These are phyloP conservation scores for Hypoxylon sp. DNA, from an alignment of 2,329 filamentous ascomycete species.

Conservation along the genomic window DNA sequence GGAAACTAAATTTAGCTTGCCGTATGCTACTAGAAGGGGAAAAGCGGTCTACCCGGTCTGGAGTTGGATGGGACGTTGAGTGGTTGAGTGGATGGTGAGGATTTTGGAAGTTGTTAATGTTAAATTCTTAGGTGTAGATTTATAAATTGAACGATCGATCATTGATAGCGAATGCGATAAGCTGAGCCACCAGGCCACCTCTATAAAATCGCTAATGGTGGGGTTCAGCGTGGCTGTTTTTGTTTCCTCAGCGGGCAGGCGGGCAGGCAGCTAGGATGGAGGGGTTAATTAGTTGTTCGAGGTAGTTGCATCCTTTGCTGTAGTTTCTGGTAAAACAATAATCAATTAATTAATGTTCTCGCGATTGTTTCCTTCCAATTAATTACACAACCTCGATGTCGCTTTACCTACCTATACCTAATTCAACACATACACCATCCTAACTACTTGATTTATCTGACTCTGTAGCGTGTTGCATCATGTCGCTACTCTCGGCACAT, in stretches of 20 bases:
- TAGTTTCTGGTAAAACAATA: too few relatives aligned
- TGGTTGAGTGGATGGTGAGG: conserved; percentile 9
- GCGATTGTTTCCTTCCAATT: too few relatives aligned
- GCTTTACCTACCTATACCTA: too few relatives aligned
- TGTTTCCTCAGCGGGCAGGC: background rate
- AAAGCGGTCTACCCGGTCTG: conserved; percentile 14
- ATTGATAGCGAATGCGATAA: conserved; percentile 1
- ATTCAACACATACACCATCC: too few relatives aligned
- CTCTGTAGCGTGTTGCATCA: conserved; percentile 51
- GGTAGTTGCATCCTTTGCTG: background rate
- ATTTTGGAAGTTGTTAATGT: background rate
- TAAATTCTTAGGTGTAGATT: too few relatives aligned
- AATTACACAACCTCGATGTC: too few relatives aligned
- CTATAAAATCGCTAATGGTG: too few relatives aligned
- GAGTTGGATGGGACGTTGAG: conserved; percentile 6
- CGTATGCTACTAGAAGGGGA: too few relatives aligned
- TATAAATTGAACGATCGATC: too few relatives aligned
- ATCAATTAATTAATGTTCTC: too few relatives aligned
- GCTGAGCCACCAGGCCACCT: conserved; percentile 30
- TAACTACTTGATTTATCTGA: too few relatives aligned
- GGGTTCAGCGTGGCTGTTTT: conserved; percentile 19
- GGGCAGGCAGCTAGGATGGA: background rate
- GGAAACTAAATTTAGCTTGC: too few relatives aligned
- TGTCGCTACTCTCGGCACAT: conserved; percentile 75
- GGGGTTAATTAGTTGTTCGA: conserved; percentile 4